Base-by-base conservation (phyloP, 2,329 filamentous ascomycete genomes). In the Catunica adiposa region DNA sequence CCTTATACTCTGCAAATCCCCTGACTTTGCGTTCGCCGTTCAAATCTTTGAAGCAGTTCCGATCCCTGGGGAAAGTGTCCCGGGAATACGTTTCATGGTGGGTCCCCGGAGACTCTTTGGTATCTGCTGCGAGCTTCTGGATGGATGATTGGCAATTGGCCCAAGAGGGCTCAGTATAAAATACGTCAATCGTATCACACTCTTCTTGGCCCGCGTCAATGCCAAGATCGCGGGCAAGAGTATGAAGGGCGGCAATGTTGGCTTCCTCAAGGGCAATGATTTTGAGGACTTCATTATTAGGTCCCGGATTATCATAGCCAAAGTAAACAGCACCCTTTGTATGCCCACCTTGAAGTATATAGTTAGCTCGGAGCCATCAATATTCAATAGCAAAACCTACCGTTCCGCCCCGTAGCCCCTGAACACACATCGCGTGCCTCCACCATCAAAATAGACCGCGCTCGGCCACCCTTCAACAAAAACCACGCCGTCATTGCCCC, bases 401-500 rank as follows among this genome's bases (percentile, higher is more conserved):
- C 68, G 59, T 70, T 70, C 20, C 68, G 62, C 1, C 65, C 68
- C 5, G 66, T 66, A 4, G 68, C 67, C 2, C 64, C 67, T 11
- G 66, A 67, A 23, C 65, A 66, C 3, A 66, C 62, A 11, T 64
- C 63, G 3, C 67, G 62, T 1, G 66, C 66, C 54, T 69, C 67
- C 3, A 69, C 60, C 62, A 69, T 65, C 1, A 66, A 53, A 20
- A 69, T 60, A 7, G 50, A 47, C 8, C 26, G 31, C 5, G n/a
- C 20, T 29, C 26, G 23, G 22, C 17, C 38, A 26, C 61, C 59
- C 20, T 52, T 47, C 8, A 65, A 59, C 11, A 61, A 9, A 17
- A 57, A 52, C 56, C 67, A 62, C 2, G 69, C 70, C 15, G 71
- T 63, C 20, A 67, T 66, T 2, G 68, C 69, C 8, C 69, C 74